A percentile compares a stretch with the other conserved stretches of the same genome.
phyloP scores from a whole-genome alignment of 2,329 filamentous ascomycete species.

The Penicillium sp. region DNA sequence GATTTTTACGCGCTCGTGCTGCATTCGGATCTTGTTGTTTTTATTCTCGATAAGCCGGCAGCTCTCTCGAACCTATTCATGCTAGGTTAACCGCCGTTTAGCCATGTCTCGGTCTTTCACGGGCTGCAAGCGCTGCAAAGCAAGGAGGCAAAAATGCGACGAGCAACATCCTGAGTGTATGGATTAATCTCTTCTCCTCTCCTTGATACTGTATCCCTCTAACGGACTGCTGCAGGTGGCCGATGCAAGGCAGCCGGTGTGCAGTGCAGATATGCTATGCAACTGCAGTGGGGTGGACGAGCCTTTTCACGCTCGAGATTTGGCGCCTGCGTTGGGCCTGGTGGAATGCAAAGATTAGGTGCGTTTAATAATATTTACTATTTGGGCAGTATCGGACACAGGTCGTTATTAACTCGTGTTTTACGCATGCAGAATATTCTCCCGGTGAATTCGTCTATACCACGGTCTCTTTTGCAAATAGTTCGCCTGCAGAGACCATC shows the following conservation, averaged over 20 bases:
- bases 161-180: slow-evolving; percentile 38
- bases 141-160: slow-evolving; percentile 44
- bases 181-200: not conserved
- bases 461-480: slow-evolving; percentile 21
- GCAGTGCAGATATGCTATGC: slow-evolving; percentile 39
- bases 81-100: not conserved
- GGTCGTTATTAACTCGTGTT: too few species aligned
- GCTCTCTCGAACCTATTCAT: not conserved
- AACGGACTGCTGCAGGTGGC: slow-evolving; percentile 15
- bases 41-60: not conserved
- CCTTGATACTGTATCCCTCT: not conserved
- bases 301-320: slow-evolving; percentile 39
- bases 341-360: slow-evolving; percentile 36
- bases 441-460: slow-evolving; percentile 39
- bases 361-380: too few species aligned
- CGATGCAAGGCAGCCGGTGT: slow-evolving; percentile 36
- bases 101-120: slow-evolving; percentile 39
- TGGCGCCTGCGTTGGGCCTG: slow-evolving; percentile 31
- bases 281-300: slow-evolving; percentile 41
- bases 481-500: not conserved
- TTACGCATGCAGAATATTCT: slow-evolving; percentile 30
- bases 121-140: slow-evolving; percentile 44
- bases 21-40: not conserved
- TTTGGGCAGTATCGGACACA: too few species aligned
- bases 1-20: too few species aligned